Evolutionary conservation across 352 stramenopile genomes (phyloP), one percentile per base, ranked within the genome.

Genomic region (Peronospora destructor): DNA sequence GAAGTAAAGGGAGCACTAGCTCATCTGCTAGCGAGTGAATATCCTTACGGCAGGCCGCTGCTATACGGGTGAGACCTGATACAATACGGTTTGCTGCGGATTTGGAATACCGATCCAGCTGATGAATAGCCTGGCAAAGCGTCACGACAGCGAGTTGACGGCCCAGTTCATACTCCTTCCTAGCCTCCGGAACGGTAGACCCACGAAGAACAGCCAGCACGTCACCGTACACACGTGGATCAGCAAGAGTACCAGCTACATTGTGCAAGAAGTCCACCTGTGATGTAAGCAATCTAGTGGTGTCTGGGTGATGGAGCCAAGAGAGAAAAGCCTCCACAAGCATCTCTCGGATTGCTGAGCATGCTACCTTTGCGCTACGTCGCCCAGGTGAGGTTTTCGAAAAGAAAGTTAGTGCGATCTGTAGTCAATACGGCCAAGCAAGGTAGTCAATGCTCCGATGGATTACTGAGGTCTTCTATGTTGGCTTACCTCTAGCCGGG

Each of bases 21-120:
- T 80, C 71, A 48, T 82, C 71, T 11, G 73, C 71, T 10, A 71
- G 48, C 6, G 62, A 59, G 3, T 66, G 52, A 30, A 85, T 62
- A 12, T 70, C 65, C 17, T 57, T 23, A 2, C 56, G 54, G 53
- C 71, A 80, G 0, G 68, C 68, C 23, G 57, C 62, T 36, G 71
- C 71, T 28, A 82, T 46, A 23, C 73, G 68, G 29, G 67, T 79
- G 29, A 85, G 68, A 14, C 69, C 72, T 5, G 61, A 64, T 2
- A 87, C 53, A 25, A 90, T 84, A 9, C 73, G 63, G 16, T 68
- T 79, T 2, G 65, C 61, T 14, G 76, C 66, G 3, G 85, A 78
- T 67, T 91, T 87, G 35, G 79, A 82, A 64, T 91, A 91, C 12
- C 76, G 70, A 39, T 80, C 64, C 5, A 91, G 52, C 55, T 88